Percentiles rank a stretch among this genome's conserved stretches.
Evolutionary conservation across 306 rosid species (phyloP).

Genomic region (Cicer cuneatum): DNA sequence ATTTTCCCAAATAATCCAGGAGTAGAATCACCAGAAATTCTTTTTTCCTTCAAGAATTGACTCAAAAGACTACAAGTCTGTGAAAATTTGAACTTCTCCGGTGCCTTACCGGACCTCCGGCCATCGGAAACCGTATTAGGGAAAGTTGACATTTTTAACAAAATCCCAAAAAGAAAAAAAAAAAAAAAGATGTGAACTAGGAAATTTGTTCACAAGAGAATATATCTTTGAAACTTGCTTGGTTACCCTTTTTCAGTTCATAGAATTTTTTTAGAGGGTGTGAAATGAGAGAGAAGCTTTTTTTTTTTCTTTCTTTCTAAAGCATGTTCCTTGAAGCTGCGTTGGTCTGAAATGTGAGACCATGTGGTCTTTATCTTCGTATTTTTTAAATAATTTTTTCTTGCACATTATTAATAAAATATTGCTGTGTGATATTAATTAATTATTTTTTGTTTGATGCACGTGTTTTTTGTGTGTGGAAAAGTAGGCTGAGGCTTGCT

Average conservation of each 20-base stretch:
- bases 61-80: conserved; percentile 76
- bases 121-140: conserved; percentile 36
- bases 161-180: neutral
- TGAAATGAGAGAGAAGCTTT: conserved; percentile 22
- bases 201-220: neutral
- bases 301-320: neutral
- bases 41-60: conserved; percentile 79
- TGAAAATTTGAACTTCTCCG: conserved; percentile 71
- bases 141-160: conserved; percentile 40
- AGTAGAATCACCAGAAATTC: conserved; percentile 49
- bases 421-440: neutral
- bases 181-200: neutral
- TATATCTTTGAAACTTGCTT: neutral
- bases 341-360: conserved; percentile 36
- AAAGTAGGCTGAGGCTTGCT: neutral
- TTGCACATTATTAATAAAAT: neutral
- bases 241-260: neutral
- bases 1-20: conserved; percentile 46
- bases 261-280: neutral
- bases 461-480: conserved; percentile 63
- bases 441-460: conserved; percentile 47
- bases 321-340: conserved; percentile 51
- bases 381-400: neutral
- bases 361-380: conserved; percentile 46
- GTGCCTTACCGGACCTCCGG: conserved; percentile 50